phyloP scores from a whole-genome alignment of 345 rosid genomes.

The Ceriops zippeliana region DNA sequence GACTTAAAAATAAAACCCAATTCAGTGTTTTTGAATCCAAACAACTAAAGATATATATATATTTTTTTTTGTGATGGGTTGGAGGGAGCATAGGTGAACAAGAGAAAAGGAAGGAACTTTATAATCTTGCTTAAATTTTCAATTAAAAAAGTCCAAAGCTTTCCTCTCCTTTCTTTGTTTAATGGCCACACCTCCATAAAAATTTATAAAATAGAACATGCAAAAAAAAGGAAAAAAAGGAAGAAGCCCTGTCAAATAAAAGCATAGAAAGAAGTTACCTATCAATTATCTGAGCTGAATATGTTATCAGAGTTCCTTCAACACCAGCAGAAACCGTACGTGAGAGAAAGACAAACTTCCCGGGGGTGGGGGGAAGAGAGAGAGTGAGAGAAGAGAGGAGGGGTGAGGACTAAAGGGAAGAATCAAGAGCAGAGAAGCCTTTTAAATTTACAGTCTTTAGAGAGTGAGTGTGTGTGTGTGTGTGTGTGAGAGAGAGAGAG shows the following conservation, averaged over 20 bases:
- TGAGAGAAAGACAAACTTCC: neutral
- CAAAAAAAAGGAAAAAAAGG: neutral
- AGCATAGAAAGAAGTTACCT: neutral
- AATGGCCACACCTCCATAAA: slow-evolving; percentile 7
- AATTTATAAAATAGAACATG: neutral
- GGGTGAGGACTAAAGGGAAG: slow-evolving; percentile 19
- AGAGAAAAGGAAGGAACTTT: slow-evolving; percentile 3
- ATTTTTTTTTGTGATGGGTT: no score
- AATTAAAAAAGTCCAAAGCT: neutral
- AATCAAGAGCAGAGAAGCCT: neutral
- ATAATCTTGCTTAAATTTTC: no score
- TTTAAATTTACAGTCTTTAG: no score
- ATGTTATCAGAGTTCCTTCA: neutral
- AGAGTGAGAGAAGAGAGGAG: neutral
- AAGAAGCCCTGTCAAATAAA: neutral
- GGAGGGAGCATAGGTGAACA: neutral
- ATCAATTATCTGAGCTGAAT: slow-evolving; percentile 10
- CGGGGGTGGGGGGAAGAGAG: no score
- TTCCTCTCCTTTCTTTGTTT: neutral
- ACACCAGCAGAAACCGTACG: slow-evolving; percentile 15
- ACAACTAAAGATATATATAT: no score
- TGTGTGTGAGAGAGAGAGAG: no score
- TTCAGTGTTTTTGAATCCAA: neutral
- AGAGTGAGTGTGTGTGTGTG: no score
- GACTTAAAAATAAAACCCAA: neutral